phyloP scores from a whole-genome alignment of 495 filamentous ascomycete species.

The Collariella sp. region DNA sequence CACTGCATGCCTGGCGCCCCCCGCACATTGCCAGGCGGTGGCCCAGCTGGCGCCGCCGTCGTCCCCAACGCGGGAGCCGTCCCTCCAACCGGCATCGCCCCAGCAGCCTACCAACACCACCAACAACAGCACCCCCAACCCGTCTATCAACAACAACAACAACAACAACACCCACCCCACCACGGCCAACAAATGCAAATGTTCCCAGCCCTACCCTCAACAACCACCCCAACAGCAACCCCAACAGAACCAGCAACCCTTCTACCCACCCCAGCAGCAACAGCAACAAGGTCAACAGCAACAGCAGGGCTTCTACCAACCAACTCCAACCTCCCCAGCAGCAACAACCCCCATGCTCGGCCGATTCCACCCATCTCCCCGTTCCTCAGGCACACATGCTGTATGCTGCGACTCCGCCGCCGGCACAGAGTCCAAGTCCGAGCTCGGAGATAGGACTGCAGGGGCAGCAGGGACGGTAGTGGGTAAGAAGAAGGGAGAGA shows the following conservation, averaged over 20 bases:
- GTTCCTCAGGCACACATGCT: background rate
- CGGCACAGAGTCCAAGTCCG: background rate
- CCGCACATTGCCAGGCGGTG: background rate
- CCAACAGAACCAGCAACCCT: background rate
- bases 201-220: constrained; percentile 1
- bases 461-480: background rate
- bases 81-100: background rate
- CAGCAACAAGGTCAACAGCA: background rate
- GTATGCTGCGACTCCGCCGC: background rate
- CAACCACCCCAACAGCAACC: constrained; percentile 15
- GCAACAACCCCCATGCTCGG: background rate
- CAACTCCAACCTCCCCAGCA: background rate
- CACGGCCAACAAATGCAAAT: constrained; percentile 14
- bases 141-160: background rate
- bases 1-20: constrained; percentile 26
- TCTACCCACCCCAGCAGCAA: no score
- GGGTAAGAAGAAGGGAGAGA: background rate
- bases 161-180: background rate
- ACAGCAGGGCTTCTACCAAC: background rate
- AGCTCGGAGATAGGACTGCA: background rate
- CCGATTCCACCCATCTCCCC: no score
- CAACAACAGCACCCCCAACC: constrained; percentile 14
- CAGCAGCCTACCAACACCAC: background rate
- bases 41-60: background rate
- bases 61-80: background rate